These are phyloP conservation scores for Meira nashicola DNA, from an alignment of 1,284 basidiomycete genomes.

Conservation along the genomic window DNA sequence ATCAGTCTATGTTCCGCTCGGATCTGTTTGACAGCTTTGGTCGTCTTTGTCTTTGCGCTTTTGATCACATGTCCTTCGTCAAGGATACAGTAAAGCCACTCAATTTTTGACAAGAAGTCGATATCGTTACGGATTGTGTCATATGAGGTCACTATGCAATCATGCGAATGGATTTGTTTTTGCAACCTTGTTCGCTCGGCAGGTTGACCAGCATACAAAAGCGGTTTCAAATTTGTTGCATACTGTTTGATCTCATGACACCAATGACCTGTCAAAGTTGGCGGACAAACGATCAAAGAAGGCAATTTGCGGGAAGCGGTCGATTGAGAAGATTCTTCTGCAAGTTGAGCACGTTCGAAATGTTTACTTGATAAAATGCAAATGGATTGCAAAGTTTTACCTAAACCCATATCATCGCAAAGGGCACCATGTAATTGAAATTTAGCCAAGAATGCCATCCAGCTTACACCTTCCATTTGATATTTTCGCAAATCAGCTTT, in stretches of 20 bases:
- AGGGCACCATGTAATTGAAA: conserved; percentile 90
- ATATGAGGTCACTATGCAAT: conserved; percentile 93
- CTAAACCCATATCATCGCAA: conserved; percentile 98
- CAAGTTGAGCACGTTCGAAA: conserved; percentile 71
- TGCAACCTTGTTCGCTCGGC: conserved; percentile 66
- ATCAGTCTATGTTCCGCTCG: conserved; percentile 87
- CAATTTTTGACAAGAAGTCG: conserved; percentile 65
- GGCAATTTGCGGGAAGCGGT: conserved; percentile 81
- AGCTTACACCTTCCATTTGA: conserved; percentile 96
- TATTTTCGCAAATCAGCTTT: conserved; percentile 94
- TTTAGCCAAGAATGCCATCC: conserved; percentile 88
- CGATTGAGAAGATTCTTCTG: conserved; percentile 63
- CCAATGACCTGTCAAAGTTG: conserved; percentile 95
- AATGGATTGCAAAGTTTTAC: conserved; percentile 96
- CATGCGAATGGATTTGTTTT: conserved; percentile 53
- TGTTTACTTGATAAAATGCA: conserved; percentile 94
- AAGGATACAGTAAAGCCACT: conserved; percentile 94
- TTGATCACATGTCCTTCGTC: conserved; percentile 99
- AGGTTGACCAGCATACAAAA: conserved; percentile 87
- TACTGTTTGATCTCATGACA: conserved; percentile 96
- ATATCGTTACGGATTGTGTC: conserved; percentile 97
- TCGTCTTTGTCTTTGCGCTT: conserved; percentile 95
- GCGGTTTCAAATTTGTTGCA: conserved; percentile 73
- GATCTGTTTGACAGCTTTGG: conserved; percentile 89
- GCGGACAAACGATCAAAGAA: conserved; percentile 91